phyloP scores from a whole-genome alignment of 2,329 filamentous ascomycete genomes.

The Alternaria longipes region DNA sequence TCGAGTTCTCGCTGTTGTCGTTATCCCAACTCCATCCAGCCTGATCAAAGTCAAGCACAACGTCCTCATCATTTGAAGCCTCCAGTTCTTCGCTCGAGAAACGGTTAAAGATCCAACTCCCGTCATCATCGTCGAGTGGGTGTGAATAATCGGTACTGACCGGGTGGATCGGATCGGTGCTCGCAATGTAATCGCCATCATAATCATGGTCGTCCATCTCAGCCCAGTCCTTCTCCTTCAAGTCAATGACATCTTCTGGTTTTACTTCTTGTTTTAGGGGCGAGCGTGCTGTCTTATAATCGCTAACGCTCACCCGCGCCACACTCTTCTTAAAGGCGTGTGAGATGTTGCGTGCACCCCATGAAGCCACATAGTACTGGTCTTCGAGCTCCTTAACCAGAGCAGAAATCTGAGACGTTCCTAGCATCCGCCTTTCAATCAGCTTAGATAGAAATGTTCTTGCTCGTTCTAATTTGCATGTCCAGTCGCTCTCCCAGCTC shows the following conservation, averaged over 20 bases:
- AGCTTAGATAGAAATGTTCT: slow-evolving; percentile 18
- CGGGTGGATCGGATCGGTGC: slow-evolving; percentile 37
- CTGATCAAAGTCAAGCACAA: slow-evolving; percentile 3
- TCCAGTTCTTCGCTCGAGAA: slow-evolving; percentile 15
- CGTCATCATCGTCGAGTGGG: slow-evolving; percentile 21
- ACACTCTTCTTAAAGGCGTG: slow-evolving; percentile 11
- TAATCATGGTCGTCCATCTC: slow-evolving; percentile 22
- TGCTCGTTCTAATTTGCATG: slow-evolving; percentile 26
- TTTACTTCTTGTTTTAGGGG: slow-evolving; percentile 27
- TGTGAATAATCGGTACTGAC: slow-evolving; percentile 26
- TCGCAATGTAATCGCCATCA: slow-evolving; percentile 29
- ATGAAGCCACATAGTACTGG: slow-evolving; percentile 17
- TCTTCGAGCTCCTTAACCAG: slow-evolving; percentile 26
- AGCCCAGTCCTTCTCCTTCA: not conserved
- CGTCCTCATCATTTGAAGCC: not conserved
- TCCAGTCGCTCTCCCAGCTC: slow-evolving; percentile 29
- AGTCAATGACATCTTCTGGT: slow-evolving; percentile 28
- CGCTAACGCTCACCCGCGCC: slow-evolving; percentile 10
- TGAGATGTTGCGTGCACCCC: slow-evolving; percentile 23
- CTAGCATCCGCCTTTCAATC: slow-evolving; percentile 6
- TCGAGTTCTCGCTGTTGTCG: not conserved
- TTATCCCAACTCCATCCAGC: slow-evolving; percentile 16
- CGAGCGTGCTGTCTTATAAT: slow-evolving; percentile 14
- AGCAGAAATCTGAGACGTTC: slow-evolving; percentile 9
- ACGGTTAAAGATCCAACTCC: slow-evolving; percentile 20